A percentile compares a stretch with the other conserved stretches of the same genome.
These are phyloP conservation scores for Podaxis carcinomalis DNA, from an alignment of 768 basidiomycete species.

Conservation along the genomic window DNA sequence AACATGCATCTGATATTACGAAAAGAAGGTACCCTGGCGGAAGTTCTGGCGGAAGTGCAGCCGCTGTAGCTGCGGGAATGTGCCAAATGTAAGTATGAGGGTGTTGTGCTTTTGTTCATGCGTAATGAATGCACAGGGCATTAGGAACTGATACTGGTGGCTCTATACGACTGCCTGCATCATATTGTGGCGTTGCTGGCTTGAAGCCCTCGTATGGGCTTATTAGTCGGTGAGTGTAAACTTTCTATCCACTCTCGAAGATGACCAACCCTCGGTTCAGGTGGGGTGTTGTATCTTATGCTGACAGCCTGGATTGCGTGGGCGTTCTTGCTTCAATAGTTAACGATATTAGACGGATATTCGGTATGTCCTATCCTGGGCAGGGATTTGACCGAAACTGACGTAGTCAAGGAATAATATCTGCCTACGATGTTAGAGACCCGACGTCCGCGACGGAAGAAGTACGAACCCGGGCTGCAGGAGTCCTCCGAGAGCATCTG, in stretches of 20 bases:
- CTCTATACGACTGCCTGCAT: slow-evolving; percentile 87
- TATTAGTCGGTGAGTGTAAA: slow-evolving; percentile 64
- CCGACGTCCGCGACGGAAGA: slow-evolving; percentile 61
- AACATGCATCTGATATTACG: slow-evolving; percentile 12
- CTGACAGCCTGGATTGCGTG: slow-evolving; percentile 93
- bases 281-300: slow-evolving; percentile 90
- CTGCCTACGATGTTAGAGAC: slow-evolving; percentile 63
- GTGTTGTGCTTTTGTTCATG: background rate
- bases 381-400: background rate
- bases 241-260: background rate
- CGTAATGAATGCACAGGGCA: slow-evolving; percentile 46
- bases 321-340: slow-evolving; percentile 69
- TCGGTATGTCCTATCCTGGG: slow-evolving; percentile 43
- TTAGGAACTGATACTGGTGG: slow-evolving; percentile 95
- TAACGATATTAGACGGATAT: slow-evolving; percentile 45
- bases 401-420: slow-evolving; percentile 34
- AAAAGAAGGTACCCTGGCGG: slow-evolving; percentile 73
- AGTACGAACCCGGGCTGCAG: slow-evolving; percentile 24
- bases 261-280: slow-evolving; percentile 31
- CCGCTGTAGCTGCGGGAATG: slow-evolving; percentile 82
- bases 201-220: slow-evolving; percentile 95
- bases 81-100: slow-evolving; percentile 68
- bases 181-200: slow-evolving; percentile 90
- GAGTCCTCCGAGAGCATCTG: slow-evolving; percentile 15
- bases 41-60: slow-evolving; percentile 93